A percentile compares a stretch with the other conserved stretches of the same genome.
Evolutionary conservation across 2,329 filamentous ascomycete species (phyloP).

Genomic region (Pseudogymnoascus sp.): DNA sequence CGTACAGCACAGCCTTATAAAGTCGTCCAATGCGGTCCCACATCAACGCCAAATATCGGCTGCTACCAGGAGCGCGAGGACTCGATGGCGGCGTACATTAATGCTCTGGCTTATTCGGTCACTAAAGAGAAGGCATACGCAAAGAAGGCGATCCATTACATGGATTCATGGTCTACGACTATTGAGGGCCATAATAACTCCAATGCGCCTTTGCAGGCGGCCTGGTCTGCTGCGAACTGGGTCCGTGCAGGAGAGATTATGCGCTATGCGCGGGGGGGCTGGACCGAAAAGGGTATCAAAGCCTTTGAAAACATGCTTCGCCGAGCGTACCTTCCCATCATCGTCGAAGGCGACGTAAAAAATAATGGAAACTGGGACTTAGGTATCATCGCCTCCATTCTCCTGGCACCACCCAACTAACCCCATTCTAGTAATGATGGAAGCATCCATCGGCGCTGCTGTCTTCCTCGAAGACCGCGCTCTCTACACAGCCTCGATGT

Average conservation of each 20-base stretch:
- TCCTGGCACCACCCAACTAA: neutral
- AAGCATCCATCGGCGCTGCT: constrained; percentile 22
- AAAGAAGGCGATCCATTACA: constrained; percentile 24
- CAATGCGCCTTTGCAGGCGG: constrained; percentile 27
- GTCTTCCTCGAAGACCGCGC: constrained; percentile 24
- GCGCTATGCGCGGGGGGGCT: constrained; percentile 22
- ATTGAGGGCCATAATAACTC: constrained; percentile 23
- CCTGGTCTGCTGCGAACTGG: constrained; percentile 27
- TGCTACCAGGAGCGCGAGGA: constrained; percentile 26
- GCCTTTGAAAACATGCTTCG: constrained; percentile 24
- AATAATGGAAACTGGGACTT: constrained; percentile 26
- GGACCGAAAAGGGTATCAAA: constrained; percentile 19
- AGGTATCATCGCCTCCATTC: constrained; percentile 16
- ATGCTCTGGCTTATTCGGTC: constrained; percentile 24
- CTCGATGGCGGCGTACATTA: constrained; percentile 25
- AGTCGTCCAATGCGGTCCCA: constrained; percentile 25
- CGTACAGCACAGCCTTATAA: constrained; percentile 13
- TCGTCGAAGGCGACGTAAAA: constrained; percentile 17
- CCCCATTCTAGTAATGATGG: constrained; percentile 21
- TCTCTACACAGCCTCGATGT: constrained; percentile 23
- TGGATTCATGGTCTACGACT: constrained; percentile 25
- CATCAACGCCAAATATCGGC: constrained; percentile 24
- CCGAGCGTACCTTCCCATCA: constrained; percentile 24
- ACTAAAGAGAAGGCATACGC: constrained; percentile 21
- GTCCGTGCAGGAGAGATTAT: constrained; percentile 26